Evolutionary conservation across 2,329 filamentous ascomycete species (phyloP).

Genomic region (Aspergillus sp.): DNA sequence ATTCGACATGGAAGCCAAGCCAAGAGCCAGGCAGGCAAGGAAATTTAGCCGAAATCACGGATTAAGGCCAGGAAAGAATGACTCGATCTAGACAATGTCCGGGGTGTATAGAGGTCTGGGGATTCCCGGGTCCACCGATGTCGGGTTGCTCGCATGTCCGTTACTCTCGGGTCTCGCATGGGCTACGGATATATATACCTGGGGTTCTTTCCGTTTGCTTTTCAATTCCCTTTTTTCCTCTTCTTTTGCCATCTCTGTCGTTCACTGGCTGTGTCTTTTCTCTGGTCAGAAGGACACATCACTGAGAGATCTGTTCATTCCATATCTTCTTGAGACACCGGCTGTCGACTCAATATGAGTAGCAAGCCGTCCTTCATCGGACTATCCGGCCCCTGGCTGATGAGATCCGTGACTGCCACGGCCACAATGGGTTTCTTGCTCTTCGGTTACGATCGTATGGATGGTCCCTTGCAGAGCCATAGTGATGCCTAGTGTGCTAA

Average conservation of each 20-base stretch:
- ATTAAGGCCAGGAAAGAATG: not conserved
- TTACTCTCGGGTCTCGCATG: no score
- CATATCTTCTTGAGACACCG: not conserved
- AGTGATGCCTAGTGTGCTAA: no score
- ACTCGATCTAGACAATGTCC: not conserved
- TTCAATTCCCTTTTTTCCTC: not conserved
- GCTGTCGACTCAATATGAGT: not conserved
- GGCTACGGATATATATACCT: no score
- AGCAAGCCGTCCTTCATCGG: not conserved
- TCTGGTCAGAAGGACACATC: not conserved
- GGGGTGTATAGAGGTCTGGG: not conserved
- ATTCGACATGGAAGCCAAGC: no score
- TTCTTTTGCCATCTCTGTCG: not conserved
- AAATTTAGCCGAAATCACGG: no score
- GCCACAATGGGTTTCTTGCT: constrained; percentile 43
- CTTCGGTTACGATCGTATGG: constrained; percentile 46
- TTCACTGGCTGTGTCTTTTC: no score
- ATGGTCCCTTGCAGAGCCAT: no score
- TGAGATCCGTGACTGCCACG: not conserved
- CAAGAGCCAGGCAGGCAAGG: no score
- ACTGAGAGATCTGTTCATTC: not conserved
- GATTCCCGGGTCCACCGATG: no score
- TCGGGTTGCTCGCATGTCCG: no score
- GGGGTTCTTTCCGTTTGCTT: no score
- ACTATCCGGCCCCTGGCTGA: not conserved